Evolutionary conservation across 257 asterid species (phyloP).

Genomic region (Solanum tacnaense): DNA sequence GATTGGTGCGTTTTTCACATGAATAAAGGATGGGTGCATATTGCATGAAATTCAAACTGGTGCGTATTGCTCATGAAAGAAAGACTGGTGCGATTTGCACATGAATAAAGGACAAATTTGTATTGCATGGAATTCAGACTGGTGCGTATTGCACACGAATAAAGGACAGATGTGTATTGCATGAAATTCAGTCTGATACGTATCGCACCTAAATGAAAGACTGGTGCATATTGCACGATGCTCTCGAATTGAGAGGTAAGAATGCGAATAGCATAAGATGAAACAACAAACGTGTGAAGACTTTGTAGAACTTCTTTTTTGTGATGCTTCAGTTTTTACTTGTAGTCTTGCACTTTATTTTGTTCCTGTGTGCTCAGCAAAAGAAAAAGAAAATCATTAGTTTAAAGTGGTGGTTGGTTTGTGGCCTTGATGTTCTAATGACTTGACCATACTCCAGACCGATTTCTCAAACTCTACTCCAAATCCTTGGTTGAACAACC

Average conservation of each 20-base stretch:
- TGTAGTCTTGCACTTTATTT: not conserved
- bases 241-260: not conserved
- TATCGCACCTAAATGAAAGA: too few species aligned
- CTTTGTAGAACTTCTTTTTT: not conserved
- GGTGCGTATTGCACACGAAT: too few species aligned
- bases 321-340: not conserved
- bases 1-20: too few species aligned
- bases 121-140: too few species aligned
- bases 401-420: not conserved
- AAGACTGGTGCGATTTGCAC: too few species aligned
- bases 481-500: not conserved
- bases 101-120: too few species aligned
- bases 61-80: too few species aligned
- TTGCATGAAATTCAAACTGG: too few species aligned
- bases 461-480: not conserved
- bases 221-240: not conserved
- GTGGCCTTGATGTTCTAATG: not conserved
- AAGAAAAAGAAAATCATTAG: not conserved
- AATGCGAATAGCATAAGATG: too few species aligned
- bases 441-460: not conserved
- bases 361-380: not conserved
- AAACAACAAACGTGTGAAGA: not conserved
- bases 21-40: too few species aligned
- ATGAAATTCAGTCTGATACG: too few species aligned
- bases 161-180: too few species aligned